A percentile compares a stretch with the other conserved stretches of the same genome.
These are phyloP conservation scores for Colletotrichum musae DNA, from an alignment of 2,329 filamentous ascomycete genomes.

Conservation along the genomic window DNA sequence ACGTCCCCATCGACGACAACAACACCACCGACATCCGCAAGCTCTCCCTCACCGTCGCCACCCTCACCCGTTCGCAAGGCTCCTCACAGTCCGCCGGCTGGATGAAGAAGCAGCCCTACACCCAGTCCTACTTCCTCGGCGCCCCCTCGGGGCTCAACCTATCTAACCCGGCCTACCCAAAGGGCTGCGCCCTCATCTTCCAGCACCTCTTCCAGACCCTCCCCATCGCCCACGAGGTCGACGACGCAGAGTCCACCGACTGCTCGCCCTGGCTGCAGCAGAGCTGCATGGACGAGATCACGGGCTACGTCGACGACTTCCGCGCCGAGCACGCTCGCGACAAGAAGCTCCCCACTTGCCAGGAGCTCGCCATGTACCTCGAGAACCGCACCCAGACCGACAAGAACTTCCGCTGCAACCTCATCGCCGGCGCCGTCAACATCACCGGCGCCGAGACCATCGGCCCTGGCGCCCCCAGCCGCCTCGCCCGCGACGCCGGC, in stretches of 20 bases:
- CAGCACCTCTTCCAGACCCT: slow-evolving; percentile 40
- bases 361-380: slow-evolving; percentile 38
- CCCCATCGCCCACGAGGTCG: slow-evolving; percentile 37
- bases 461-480: slow-evolving; percentile 31
- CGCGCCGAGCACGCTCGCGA: slow-evolving; percentile 28
- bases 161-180: slow-evolving; percentile 21
- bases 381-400: slow-evolving; percentile 37
- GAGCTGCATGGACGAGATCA: slow-evolving; percentile 41
- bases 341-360: slow-evolving; percentile 28
- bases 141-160: slow-evolving; percentile 34
- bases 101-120: slow-evolving; percentile 40
- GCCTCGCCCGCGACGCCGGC: slow-evolving; percentile 7
- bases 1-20: slow-evolving; percentile 38
- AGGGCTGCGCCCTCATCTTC: slow-evolving; percentile 39
- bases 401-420: slow-evolving; percentile 39
- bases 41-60: slow-evolving; percentile 36
- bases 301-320: slow-evolving; percentile 40
- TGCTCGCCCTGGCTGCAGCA: slow-evolving; percentile 40
- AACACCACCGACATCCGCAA: slow-evolving; percentile 37
- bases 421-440: slow-evolving; percentile 38
- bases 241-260: slow-evolving; percentile 35
- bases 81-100: slow-evolving; percentile 6
- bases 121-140: slow-evolving; percentile 39
- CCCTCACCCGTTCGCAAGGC: not conserved
- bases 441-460: slow-evolving; percentile 36